Evolutionary conservation across 148 eudicot species (phyloP).

Genomic region (Pharnaceum exiguum): DNA sequence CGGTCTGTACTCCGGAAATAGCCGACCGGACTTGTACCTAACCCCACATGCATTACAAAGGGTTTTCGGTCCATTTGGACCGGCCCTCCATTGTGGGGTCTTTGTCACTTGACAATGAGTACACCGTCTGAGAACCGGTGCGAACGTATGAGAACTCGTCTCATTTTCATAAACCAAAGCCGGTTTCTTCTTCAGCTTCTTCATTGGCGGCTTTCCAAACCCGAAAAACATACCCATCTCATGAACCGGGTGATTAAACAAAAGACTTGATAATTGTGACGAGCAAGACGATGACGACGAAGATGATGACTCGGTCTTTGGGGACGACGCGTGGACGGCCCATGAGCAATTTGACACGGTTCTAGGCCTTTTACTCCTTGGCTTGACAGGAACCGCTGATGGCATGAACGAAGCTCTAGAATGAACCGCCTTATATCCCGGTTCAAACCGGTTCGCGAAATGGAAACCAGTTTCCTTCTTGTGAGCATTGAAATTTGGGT

Average conservation of each 20-base stretch:
- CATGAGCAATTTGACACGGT: constrained; percentile 26
- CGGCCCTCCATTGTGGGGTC: constrained; percentile 92
- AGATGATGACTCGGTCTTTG: constrained; percentile 40
- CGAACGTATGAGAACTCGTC: constrained; percentile 8
- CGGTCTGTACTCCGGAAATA: constrained; percentile 82
- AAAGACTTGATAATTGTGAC: constrained; percentile 23
- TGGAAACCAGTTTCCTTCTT: constrained; percentile 27
- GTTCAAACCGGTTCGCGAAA: constrained; percentile 30
- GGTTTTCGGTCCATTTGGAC: constrained; percentile 82
- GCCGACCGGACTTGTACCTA: constrained; percentile 79
- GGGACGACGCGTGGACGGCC: constrained; percentile 29
- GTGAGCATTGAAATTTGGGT: constrained; percentile 27
- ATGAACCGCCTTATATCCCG: constrained; percentile 18
- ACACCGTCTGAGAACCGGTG: constrained; percentile 47
- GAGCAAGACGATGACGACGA: constrained; percentile 36
- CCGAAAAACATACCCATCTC: constrained; percentile 10
- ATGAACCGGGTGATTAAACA: constrained; percentile 23
- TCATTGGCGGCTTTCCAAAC: constrained; percentile 34
- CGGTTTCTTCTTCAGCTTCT: constrained; percentile 47
- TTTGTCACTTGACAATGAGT: constrained; percentile 71
- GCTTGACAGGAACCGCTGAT: constrained; percentile 45
- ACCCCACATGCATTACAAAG: constrained; percentile 91
- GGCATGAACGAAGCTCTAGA: constrained; percentile 32
- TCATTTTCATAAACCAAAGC: constrained; percentile 5
- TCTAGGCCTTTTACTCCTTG: constrained; percentile 56